These are phyloP conservation scores for Xerocomellus intermedius DNA, from an alignment of 768 basidiomycete genomes.

Conservation along the genomic window DNA sequence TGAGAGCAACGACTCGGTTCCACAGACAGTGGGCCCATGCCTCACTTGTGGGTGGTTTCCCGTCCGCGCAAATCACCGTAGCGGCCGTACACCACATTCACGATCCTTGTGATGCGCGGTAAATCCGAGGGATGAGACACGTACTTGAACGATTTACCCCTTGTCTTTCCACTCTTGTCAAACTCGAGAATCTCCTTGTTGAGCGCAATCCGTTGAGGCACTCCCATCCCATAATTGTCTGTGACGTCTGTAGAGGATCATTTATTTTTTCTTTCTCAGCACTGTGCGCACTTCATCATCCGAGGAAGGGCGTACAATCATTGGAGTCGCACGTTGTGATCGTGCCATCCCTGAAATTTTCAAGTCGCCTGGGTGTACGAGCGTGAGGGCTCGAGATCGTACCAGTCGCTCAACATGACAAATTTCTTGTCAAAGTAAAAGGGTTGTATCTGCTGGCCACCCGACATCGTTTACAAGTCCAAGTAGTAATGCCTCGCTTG, in stretches of 20 bases:
- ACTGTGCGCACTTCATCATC: background rate
- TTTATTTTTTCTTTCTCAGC: background rate
- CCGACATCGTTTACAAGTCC: conserved; percentile 10
- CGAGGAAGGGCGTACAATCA: conserved; percentile 64
- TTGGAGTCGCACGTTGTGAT: conserved; percentile 93
- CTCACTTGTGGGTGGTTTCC: background rate
- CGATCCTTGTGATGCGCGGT: background rate
- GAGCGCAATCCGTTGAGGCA: conserved; percentile 65
- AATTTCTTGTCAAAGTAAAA: conserved; percentile 66
- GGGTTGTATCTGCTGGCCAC: conserved; percentile 13
- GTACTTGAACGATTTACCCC: conserved; percentile 39
- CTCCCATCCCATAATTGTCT: conserved; percentile 87
- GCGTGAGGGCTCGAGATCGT: conserved; percentile 24
- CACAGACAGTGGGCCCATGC: conserved; percentile 1
- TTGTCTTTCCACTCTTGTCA: conserved; percentile 19
- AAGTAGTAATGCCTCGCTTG: background rate
- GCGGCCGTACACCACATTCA: background rate
- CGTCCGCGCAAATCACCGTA: background rate
- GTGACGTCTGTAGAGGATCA: conserved; percentile 60
- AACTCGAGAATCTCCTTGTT: conserved; percentile 63
- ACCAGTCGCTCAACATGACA: conserved; percentile 91
- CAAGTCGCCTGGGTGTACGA: background rate
- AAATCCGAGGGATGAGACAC: conserved; percentile 28
- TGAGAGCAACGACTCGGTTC: conserved; percentile 3
- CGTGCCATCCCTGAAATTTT: conserved; percentile 75